A percentile compares a stretch with the other conserved stretches of the same genome.
phyloP scores from a whole-genome alignment of 1,284 basidiomycete genomes.

The Ceratobasidium sp. region DNA sequence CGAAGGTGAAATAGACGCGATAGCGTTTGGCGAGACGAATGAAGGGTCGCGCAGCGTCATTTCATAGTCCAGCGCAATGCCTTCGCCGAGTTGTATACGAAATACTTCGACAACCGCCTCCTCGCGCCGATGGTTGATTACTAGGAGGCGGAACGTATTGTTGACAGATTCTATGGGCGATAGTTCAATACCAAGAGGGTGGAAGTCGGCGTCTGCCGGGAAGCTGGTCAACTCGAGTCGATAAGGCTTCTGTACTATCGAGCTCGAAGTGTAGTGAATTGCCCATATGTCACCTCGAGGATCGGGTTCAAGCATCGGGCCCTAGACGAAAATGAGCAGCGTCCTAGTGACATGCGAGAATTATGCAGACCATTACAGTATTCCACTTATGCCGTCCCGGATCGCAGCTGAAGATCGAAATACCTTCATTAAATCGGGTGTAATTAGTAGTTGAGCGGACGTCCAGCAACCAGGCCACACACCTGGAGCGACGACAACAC shows the following conservation, averaged over 20 bases:
- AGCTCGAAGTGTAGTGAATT: conserved; percentile 45
- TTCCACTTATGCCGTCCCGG: conserved; percentile 70
- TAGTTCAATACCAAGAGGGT: conserved; percentile 69
- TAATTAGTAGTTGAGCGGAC: background rate
- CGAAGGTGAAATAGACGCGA: conserved; percentile 71
- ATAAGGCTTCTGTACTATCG: conserved; percentile 42
- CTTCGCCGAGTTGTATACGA: conserved; percentile 60
- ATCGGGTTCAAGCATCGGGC: conserved; percentile 66
- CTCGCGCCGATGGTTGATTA: conserved; percentile 73
- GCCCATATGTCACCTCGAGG: conserved; percentile 66
- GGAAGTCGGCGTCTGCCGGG: conserved; percentile 66
- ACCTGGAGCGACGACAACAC: conserved; percentile 69
- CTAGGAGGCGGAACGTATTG: conserved; percentile 68
- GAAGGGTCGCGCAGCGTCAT: conserved; percentile 67
- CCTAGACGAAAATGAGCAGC: conserved; percentile 52
- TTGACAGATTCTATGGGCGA: conserved; percentile 61
- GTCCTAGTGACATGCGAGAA: background rate
- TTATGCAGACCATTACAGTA: conserved; percentile 66
- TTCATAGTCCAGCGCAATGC: conserved; percentile 54
- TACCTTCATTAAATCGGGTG: background rate
- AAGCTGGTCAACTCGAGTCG: conserved; percentile 60
- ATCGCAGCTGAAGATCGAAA: conserved; percentile 66
- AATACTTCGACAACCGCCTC: conserved; percentile 76
- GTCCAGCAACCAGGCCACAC: conserved; percentile 37
- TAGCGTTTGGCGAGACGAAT: conserved; percentile 73